phyloP scores from a whole-genome alignment of 495 filamentous ascomycete genomes.

The Neurospora sp. region DNA sequence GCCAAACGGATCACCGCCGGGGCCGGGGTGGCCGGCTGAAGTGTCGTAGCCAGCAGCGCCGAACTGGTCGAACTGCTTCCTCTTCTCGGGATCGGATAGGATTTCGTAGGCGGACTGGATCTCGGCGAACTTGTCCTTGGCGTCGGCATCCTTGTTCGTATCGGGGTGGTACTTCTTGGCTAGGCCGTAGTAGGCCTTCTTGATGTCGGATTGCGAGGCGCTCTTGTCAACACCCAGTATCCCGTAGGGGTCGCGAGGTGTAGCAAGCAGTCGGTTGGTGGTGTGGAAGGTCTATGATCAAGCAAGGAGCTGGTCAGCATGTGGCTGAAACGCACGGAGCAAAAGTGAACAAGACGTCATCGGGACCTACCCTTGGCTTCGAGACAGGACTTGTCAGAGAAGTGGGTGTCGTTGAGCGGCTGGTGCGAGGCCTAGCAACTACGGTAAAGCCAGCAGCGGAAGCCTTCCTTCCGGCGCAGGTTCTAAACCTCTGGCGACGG shows the following conservation, averaged over 20 bases:
- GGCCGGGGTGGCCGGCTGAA: slow-evolving; percentile 47
- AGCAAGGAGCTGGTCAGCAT: neutral
- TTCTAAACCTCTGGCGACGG: slow-evolving; percentile 31
- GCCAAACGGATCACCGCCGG: slow-evolving; percentile 59
- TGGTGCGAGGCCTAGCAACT: slow-evolving; percentile 2
- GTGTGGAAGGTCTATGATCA: slow-evolving; percentile 62
- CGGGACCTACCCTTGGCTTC: slow-evolving; percentile 10
- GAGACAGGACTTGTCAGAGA: neutral
- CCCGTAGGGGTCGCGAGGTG: slow-evolving; percentile 72
- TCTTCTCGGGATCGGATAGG: slow-evolving; percentile 83
- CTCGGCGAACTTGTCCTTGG: slow-evolving; percentile 90
- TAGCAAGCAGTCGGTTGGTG: slow-evolving; percentile 47
- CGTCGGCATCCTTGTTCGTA: slow-evolving; percentile 85
- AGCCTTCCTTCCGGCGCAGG: slow-evolving; percentile 13
- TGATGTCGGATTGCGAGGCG: slow-evolving; percentile 80
- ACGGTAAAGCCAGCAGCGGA: slow-evolving; percentile 9
- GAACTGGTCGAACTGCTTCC: slow-evolving; percentile 80
- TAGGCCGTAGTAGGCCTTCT: slow-evolving; percentile 94
- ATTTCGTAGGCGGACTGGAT: slow-evolving; percentile 89
- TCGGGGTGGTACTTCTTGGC: slow-evolving; percentile 99
- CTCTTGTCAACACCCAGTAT: slow-evolving; percentile 72
- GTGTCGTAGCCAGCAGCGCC: slow-evolving; percentile 85
- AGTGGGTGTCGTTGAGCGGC: slow-evolving; percentile 4
- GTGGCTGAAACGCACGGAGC: neutral
- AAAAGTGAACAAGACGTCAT: neutral